Percentiles rank a stretch among this genome's conserved stretches.
Evolutionary conservation across 1,139 yeast genomes (phyloP).

Genomic region (Magnusiomyces magnusii): DNA sequence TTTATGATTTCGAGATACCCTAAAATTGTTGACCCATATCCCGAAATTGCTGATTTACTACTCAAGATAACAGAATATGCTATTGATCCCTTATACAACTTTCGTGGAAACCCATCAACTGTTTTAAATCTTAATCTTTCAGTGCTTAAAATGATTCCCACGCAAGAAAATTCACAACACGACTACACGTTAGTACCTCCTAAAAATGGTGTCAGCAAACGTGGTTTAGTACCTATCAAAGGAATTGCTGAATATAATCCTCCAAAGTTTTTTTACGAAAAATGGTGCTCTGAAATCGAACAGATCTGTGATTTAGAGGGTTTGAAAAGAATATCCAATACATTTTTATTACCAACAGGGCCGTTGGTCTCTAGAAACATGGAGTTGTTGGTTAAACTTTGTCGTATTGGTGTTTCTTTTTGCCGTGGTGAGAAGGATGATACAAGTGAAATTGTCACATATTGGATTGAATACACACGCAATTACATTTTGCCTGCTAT

Average conservation of each 20-base stretch:
- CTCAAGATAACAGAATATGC: conserved; percentile 43
- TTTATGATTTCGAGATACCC: conserved; percentile 58
- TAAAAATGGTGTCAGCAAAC: conserved; percentile 1
- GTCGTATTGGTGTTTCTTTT: conserved; percentile 48
- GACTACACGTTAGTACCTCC: conserved; percentile 18
- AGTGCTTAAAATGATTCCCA: conserved; percentile 17
- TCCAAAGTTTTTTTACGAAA: conserved; percentile 43
- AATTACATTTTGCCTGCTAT: conserved; percentile 62
- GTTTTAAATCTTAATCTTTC: conserved; percentile 1
- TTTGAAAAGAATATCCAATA: conserved; percentile 42
- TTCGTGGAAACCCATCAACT: conserved; percentile 9
- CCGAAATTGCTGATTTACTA: conserved; percentile 45
- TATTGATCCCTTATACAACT: conserved; percentile 45
- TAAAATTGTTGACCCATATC: conserved; percentile 49
- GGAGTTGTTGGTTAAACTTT: conserved; percentile 48
- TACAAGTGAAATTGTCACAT: conserved; percentile 22
- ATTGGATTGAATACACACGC: conserved; percentile 60
- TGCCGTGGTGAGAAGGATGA: conserved; percentile 13
- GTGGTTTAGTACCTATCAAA: conserved; percentile 12
- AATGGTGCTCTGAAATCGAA: conserved; percentile 45
- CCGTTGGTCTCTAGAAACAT: conserved; percentile 47
- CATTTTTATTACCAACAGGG: conserved; percentile 49
- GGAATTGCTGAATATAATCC: conserved; percentile 16
- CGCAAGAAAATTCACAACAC: conserved; percentile 12
- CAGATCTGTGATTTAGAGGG: conserved; percentile 37